Base-by-base conservation (phyloP, 805 yeast species). In the Ogataea parapolymorpha region DNA sequence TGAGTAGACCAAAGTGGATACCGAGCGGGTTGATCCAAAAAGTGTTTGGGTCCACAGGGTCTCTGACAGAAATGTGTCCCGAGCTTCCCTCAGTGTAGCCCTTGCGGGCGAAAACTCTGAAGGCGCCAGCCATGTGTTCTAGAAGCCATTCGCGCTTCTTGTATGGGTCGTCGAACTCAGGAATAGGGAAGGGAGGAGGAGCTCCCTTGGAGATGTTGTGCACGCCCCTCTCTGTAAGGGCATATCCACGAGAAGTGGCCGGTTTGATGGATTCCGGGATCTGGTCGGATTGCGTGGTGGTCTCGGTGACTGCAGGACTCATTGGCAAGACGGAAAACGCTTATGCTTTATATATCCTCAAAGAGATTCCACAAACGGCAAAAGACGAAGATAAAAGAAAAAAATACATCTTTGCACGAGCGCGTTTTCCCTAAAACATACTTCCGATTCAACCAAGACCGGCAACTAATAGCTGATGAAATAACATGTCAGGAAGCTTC, bases 1-100 rank as follows among this genome's bases (percentile, higher is more conserved):
- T 75, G 56, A 81, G 63, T 32, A 75, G 56, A 15, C 75, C 71
- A 60, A 84, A 87, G 62, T 87, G 95, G 50, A 71, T 74, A n/a
- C 84, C 91, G 48, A 87, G 67, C 4, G 96, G 95, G 63, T 87
- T 87, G 59, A 87, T 85, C 95, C 95, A 87, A 61, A 87, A 87
- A 3, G 91, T 84, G 33, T 70, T 60, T n/a, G 83, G 83, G 48
- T 82, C 79, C 32, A 84, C 79, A 3, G 96, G 95, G 56, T 87
- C 96, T 51, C 93, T 74, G 10, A 87, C 74, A 7, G 93, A 82
- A 43, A 87, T 86, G 59, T 87, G 96, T 16, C 96, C 96, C 0
- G 95, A 88, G 15, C 79, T 62, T 12, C 95, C 95, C 59, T 85
- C 88, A 13, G 80, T 70, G 62, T 66, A 86, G 13, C 86, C 87